These are phyloP conservation scores for Rosa hybrid DNA, from an alignment of 331 rosid genomes.

Conservation along the genomic window DNA sequence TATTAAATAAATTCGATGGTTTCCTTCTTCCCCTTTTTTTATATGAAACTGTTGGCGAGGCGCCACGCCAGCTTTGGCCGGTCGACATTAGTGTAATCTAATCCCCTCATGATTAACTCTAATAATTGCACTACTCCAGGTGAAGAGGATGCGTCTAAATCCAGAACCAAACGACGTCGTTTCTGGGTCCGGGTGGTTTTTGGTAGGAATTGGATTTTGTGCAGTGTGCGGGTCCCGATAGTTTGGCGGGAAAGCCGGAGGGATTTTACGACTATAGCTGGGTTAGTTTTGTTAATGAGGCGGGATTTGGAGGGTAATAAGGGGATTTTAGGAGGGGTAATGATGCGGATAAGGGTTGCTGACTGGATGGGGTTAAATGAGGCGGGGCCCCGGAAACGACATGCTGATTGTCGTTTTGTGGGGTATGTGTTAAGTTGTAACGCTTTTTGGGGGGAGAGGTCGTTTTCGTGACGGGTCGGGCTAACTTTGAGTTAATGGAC, in stretches of 20 bases:
- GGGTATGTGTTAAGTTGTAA: not conserved
- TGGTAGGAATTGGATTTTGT: no score
- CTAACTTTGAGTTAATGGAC: not conserved
- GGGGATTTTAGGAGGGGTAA: not conserved
- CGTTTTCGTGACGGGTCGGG: not conserved
- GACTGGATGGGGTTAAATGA: not conserved
- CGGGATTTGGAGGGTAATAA: not conserved
- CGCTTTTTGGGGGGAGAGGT: not conserved
- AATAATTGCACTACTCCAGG: not conserved
- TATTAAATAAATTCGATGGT: not conserved
- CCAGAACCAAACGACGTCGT: no score
- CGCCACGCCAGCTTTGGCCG: slow-evolving; percentile 29
- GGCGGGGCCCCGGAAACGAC: not conserved
- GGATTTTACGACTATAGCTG: no score
- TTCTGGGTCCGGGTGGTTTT: no score
- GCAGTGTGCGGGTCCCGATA: no score
- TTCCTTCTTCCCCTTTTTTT: not conserved
- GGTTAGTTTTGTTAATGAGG: no score
- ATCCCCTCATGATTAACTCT: not conserved
- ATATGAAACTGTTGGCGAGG: slow-evolving; percentile 19
- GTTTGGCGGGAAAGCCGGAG: no score
- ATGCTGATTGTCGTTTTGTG: not conserved
- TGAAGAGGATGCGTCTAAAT: no score
- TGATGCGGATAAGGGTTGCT: not conserved
- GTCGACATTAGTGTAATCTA: not conserved